These are phyloP conservation scores for Gillenia trifoliata DNA, from an alignment of 306 rosid genomes.

Conservation along the genomic window DNA sequence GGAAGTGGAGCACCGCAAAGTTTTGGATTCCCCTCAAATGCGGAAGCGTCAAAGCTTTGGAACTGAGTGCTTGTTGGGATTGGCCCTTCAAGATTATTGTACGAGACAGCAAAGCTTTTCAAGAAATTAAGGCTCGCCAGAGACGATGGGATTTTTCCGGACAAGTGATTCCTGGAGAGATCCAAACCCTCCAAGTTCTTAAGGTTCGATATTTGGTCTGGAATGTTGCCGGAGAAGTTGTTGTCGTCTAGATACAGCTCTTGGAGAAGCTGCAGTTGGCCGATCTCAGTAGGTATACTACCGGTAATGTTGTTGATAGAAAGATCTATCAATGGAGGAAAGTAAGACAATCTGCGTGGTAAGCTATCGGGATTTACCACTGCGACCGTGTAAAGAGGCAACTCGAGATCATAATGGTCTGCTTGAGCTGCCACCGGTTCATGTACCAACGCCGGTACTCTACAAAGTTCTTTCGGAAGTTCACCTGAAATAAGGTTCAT, in stretches of 20 bases:
- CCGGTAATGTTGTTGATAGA: neutral
- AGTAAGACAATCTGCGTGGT: neutral
- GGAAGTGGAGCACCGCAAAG: neutral
- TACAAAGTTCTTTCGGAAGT: neutral
- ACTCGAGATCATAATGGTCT: neutral
- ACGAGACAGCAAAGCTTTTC: rapidly evolving
- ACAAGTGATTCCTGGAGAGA: neutral
- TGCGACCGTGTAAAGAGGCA: neutral
- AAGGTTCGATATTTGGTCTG: neutral
- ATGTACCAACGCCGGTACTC: neutral
- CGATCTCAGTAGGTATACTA: neutral
- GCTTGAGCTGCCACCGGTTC: neutral
- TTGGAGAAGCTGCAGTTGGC: neutral
- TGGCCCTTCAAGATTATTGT: too few species aligned
- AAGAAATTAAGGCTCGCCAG: neutral
- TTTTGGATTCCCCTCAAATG: too few species aligned
- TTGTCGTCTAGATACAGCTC: rapidly evolving
- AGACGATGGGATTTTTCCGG: neutral
- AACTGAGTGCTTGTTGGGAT: too few species aligned
- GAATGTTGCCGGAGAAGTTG: neutral
- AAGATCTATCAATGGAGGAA: neutral
- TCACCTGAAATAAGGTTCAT: neutral
- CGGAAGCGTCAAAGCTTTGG: too few species aligned
- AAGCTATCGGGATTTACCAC: neutral
- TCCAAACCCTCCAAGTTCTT: neutral